Percentiles rank a stretch among this genome's conserved stretches.
Evolutionary conservation across 2,329 filamentous ascomycete genomes (phyloP).

Genomic region (Diaporthe sp.): DNA sequence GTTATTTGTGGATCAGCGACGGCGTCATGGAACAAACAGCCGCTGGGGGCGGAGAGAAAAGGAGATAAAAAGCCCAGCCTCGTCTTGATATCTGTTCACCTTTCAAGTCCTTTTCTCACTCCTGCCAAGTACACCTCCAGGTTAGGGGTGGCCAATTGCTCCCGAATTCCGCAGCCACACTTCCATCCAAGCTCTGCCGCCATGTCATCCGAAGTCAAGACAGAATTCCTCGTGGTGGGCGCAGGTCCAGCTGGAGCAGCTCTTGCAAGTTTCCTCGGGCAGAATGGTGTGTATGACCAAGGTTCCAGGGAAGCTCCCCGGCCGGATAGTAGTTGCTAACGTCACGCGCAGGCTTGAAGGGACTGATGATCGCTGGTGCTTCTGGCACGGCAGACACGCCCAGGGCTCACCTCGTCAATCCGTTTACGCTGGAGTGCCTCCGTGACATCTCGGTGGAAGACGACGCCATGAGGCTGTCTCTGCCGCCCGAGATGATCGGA

Average conservation of each 20-base stretch:
- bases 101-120: too few species aligned
- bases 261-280: slow-evolving; percentile 38
- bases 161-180: not conserved
- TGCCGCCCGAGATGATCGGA: slow-evolving; percentile 50
- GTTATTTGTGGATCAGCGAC: not conserved
- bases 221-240: slow-evolving; percentile 41
- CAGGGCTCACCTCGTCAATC: slow-evolving; percentile 39
- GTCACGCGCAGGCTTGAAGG: slow-evolving; percentile 26
- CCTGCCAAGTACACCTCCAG: not conserved
- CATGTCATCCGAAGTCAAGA: slow-evolving; percentile 30
- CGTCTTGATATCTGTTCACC: not conserved
- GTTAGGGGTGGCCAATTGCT: not conserved
- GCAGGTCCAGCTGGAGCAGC: slow-evolving; percentile 36
- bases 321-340: not conserved
- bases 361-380: slow-evolving; percentile 27
- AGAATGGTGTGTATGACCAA: slow-evolving; percentile 31
- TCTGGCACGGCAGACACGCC: slow-evolving; percentile 39
- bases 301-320: not conserved
- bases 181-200: not conserved
- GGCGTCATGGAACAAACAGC: not conserved
- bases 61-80: slow-evolving; percentile 2
- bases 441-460: slow-evolving; percentile 55
- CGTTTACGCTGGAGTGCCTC: slow-evolving; percentile 52
- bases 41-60: too few species aligned
- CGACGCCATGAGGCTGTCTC: slow-evolving; percentile 49